These are phyloP conservation scores for Penicillium cinerascens DNA, from an alignment of 495 filamentous ascomycete species.

Conservation along the genomic window DNA sequence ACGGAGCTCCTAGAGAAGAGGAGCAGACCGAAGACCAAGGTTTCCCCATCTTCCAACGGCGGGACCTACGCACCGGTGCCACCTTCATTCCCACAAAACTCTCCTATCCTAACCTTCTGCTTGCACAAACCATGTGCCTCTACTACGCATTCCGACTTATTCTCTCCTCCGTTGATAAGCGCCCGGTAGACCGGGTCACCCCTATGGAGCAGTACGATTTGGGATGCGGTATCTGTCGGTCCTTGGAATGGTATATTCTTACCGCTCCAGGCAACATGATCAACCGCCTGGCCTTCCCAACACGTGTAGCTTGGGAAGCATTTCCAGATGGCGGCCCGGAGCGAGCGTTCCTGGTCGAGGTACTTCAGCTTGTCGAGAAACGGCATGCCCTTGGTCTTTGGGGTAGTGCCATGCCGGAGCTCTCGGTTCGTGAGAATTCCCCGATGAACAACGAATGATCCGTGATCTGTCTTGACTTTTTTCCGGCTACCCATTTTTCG, in stretches of 20 bases:
- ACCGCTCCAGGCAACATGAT: slow-evolving; percentile 45
- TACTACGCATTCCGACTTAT: slow-evolving; percentile 38
- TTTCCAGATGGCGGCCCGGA: slow-evolving; percentile 38
- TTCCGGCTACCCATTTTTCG: not conserved
- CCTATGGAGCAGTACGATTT: slow-evolving; percentile 37
- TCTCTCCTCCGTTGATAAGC: slow-evolving; percentile 37
- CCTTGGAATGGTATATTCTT: slow-evolving; percentile 39
- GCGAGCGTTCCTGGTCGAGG: slow-evolving; percentile 35
- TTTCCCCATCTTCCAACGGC: slow-evolving; percentile 41
- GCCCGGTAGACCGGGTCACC: slow-evolving; percentile 31
- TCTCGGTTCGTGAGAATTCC: slow-evolving; percentile 30
- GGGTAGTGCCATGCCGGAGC: slow-evolving; percentile 41
- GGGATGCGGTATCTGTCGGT: slow-evolving; percentile 42
- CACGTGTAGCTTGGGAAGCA: slow-evolving; percentile 43
- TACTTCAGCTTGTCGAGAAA: slow-evolving; percentile 39
- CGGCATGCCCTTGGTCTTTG: slow-evolving; percentile 40
- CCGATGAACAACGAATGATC: slow-evolving; percentile 13
- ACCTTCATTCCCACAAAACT: slow-evolving; percentile 34
- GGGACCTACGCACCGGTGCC: slow-evolving; percentile 38
- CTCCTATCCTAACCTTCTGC: slow-evolving; percentile 38
- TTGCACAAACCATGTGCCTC: slow-evolving; percentile 44
- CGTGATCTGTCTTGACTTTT: not conserved
- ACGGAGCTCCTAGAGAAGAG: slow-evolving; percentile 32
- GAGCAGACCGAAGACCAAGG: slow-evolving; percentile 19
- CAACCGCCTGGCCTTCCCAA: slow-evolving; percentile 44